Evolutionary conservation across 176 grass and related monocot genomes (phyloP).

Genomic region (Carex scoparia): DNA sequence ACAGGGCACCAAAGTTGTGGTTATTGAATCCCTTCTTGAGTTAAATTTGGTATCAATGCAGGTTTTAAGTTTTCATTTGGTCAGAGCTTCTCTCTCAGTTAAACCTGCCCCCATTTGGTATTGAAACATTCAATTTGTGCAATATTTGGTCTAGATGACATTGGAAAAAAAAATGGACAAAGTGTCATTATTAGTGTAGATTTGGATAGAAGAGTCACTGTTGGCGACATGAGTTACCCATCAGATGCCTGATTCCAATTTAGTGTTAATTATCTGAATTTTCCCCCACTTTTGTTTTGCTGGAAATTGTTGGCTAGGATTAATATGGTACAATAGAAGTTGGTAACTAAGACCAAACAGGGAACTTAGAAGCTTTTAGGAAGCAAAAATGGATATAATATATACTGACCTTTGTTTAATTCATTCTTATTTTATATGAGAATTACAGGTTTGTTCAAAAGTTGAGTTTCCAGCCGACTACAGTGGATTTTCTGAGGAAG

Average conservation of each 20-base stretch:
- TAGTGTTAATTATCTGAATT: not conserved
- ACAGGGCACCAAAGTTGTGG: not conserved
- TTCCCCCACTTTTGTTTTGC: not conserved
- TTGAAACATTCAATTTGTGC: not conserved
- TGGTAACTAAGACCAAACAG: not conserved
- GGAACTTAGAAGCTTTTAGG: not conserved
- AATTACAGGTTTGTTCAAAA: constrained; percentile 71
- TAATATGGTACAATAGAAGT: not conserved
- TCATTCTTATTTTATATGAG: not conserved
- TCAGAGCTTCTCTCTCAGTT: not conserved
- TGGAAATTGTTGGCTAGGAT: not conserved
- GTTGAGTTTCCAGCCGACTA: constrained; percentile 91
- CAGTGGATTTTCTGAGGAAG: constrained; percentile 72
- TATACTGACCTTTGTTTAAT: not conserved
- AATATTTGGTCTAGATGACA: not conserved
- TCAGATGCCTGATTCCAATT: not conserved
- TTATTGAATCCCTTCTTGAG: not conserved
- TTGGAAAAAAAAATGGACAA: not conserved
- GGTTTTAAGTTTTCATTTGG: not conserved
- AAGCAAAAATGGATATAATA: not conserved
- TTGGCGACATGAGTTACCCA: not conserved
- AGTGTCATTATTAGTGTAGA: not conserved
- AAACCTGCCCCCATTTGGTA: not conserved
- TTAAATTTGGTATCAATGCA: not conserved
- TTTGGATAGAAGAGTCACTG: not conserved